Conservation (phyloP, 257 asterid genomes). For the Solanum virginianum region DNA sequence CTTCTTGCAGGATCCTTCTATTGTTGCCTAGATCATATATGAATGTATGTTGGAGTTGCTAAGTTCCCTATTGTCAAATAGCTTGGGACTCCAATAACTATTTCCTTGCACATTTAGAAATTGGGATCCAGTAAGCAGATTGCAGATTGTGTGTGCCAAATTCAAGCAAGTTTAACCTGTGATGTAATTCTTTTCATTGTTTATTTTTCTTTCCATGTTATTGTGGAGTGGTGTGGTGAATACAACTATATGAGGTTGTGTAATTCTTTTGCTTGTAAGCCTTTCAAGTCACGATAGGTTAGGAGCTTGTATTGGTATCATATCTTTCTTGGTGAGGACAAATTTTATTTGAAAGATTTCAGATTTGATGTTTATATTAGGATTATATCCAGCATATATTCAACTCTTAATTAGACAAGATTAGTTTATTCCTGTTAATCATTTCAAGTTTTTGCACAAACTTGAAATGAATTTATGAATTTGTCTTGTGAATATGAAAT, state of each 20-base stretch:
- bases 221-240: background rate
- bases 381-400: background rate
- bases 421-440: background rate
- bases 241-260: background rate
- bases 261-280: background rate
- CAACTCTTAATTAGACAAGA: background rate
- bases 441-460: background rate
- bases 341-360: background rate
- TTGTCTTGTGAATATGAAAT: background rate
- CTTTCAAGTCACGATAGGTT: background rate
- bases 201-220: background rate
- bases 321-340: background rate
- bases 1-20: conserved; percentile 20
- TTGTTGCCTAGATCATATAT: conserved; percentile 6
- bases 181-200: background rate
- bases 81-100: background rate
- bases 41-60: background rate
- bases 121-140: background rate
- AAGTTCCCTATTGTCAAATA: background rate
- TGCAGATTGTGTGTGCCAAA: background rate
- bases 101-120: background rate
- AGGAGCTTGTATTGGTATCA: background rate
- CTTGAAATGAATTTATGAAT: background rate
- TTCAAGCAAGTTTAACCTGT: background rate
- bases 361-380: background rate